These are phyloP conservation scores for Penicillium antarcticum DNA, from an alignment of 495 filamentous ascomycete species.

Conservation along the genomic window DNA sequence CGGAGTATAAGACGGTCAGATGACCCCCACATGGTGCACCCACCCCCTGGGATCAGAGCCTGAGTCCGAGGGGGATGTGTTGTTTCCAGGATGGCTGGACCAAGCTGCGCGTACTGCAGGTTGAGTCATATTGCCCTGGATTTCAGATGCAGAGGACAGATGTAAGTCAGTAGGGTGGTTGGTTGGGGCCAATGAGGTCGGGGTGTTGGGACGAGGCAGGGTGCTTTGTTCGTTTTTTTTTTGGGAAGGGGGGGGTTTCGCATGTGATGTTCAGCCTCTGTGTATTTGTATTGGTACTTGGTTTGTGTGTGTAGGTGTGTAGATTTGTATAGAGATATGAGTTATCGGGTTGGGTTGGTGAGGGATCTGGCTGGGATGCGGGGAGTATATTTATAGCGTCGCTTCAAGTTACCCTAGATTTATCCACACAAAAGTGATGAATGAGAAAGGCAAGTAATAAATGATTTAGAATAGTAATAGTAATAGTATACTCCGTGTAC, in stretches of 20 bases:
- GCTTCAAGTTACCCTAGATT: no score
- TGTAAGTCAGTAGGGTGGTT: not conserved
- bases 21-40: conserved; percentile 18
- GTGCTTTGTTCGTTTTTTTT: conserved; percentile 7
- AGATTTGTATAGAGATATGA: not conserved
- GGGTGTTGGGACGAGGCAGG: not conserved
- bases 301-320: not conserved
- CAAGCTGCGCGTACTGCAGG: conserved; percentile 1
- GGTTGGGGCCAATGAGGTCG: not conserved
- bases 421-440: no score
- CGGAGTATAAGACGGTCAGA: conserved; percentile 10
- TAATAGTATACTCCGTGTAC: no score
- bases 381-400: no score
- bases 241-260: conserved; percentile 3
- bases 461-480: not conserved
- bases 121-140: conserved; percentile 2
- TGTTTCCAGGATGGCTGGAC: conserved; percentile 13
- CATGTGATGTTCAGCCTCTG: conserved; percentile 3
- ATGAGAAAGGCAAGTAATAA: no score
- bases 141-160: not conserved
- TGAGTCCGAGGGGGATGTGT: no score
- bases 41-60: no score
- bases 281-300: conserved; percentile 1
- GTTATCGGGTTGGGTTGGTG: not conserved
- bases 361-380: no score